Base-by-base conservation (phyloP, 805 yeast genomes). In the Yarrowia phangngaensis region DNA sequence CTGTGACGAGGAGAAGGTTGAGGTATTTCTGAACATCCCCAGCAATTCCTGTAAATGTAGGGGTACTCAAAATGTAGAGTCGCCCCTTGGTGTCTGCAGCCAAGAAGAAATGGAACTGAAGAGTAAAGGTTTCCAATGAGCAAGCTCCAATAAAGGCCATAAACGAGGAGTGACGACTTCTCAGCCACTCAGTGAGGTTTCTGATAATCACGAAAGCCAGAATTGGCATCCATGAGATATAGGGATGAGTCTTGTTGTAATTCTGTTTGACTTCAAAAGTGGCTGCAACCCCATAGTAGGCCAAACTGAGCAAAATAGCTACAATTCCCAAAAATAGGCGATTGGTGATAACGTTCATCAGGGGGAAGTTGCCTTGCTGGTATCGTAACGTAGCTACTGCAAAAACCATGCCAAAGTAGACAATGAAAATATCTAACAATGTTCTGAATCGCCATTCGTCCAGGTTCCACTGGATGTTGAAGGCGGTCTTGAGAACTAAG, bases 21-120 rank as follows among this genome's bases (percentile, higher is more conserved):
- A 41, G 27, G 22, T 41, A 23, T 16, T 41, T 29, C 4, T 20
- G 28, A 8, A 41, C 7, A 11, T 15, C n/a, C 4, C 48, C 48
- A 11, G 14, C 2, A 6, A 29, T 16, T 15, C 48, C 48, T 8
- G 12, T 17, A 6, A 20, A 15, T 4, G 48, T 29, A 4, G 48
- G 48, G 16, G 48, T 50, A 26, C 16, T 13, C 13, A 50, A 11
- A 43, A 50, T 50, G 30, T 43, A 43, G n/a, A 50, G 38, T 4
- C 35, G 33, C 4, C 59, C 59, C 13, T 50, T 52, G 12, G 60
- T 56, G 28, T 56, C 60, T 6, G 57, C 60, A 13, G 60, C 60
- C 56, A 56, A 48, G 58, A 59, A 56, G 20, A 56, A 56, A 29
- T 56, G 60, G 31, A 56, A 56, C 34, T 56, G 60, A 24, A 56